phyloP scores from a whole-genome alignment of 2,329 filamentous ascomycete species.

The Diaporthe citri region DNA sequence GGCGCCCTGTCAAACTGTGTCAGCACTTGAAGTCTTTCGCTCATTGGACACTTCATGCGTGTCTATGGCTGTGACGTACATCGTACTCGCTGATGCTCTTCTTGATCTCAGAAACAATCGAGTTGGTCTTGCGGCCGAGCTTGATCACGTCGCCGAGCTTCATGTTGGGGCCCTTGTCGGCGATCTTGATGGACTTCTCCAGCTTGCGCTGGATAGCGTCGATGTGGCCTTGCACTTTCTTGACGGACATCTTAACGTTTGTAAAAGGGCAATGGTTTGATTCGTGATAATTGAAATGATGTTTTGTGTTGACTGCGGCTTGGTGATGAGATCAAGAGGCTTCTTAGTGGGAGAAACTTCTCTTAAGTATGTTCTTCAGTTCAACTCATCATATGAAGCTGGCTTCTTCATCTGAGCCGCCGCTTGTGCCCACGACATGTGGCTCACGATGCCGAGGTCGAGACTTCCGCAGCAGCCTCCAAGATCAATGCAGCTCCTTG shows the following conservation, averaged over 20 bases:
- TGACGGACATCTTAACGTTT: constrained; percentile 40
- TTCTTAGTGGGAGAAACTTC: not conserved
- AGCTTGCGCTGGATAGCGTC: constrained; percentile 46
- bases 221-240: constrained; percentile 44
- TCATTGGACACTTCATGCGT: not conserved
- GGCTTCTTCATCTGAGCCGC: not conserved
- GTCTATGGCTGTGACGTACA: constrained; percentile 30
- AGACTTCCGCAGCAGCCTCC: not conserved
- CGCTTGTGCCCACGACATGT: constrained; percentile 13
- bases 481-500: constrained; percentile 31
- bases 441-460: constrained; percentile 29
- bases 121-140: constrained; percentile 47
- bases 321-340: not conserved
- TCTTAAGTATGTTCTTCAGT: constrained; percentile 1
- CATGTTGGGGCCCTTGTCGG: constrained; percentile 44
- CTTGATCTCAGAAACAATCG: constrained; percentile 46
- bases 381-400: constrained; percentile 19
- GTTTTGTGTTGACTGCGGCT: not conserved
- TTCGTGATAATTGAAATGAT: not conserved
- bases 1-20: constrained; percentile 33
- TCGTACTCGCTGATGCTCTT: constrained; percentile 46
- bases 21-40: not conserved
- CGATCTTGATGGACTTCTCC: constrained; percentile 46
- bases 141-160: constrained; percentile 45
- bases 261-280: not conserved